Base-by-base conservation (phyloP, 2,329 filamentous ascomycete species). In the Emergomyces pasteurianus region DNA sequence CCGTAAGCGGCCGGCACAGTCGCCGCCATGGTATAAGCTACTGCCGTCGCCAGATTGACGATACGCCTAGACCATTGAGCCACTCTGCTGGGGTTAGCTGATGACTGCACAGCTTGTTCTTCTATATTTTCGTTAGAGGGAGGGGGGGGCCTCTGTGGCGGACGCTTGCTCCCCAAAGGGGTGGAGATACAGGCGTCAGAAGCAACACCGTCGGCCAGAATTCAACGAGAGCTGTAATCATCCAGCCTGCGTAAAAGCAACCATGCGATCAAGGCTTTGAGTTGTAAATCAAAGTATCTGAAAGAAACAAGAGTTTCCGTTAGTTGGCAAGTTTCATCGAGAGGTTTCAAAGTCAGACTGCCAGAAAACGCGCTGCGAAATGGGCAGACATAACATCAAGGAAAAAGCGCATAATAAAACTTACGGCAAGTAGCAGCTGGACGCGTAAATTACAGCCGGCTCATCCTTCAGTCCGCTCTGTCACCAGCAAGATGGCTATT, bases 21-120 rank as follows among this genome's bases (percentile, higher is more conserved):
- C 66, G 74, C 74, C 71, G 72, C 72, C 73, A 77, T 75, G 61
- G 67, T 75, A 65, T 69, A 71, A 62, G 71, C 69, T 65, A 70
- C 68, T 64, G 68, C 69, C 65, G 71, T 70, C 70, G 73, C 73
- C 74, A 74, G 71, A 58, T 70, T 71, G 70, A 69, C 59, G 58
- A 63, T 58, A 63, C 56, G 40, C 36, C 58, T 58, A 55, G 54
- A 64, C 59, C 62, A 65, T 65, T 62, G 65, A 60, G 58, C 38
- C 52, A 49, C 42, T 49, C 42, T 50, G 57, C 43, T 23, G 28
- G 57, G 46, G 43, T 38, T 50, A 23, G 57, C 57, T 36, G 43
- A 58, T 40, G 54, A 57, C 54, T 43, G 54, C 36, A 43, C 54
- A 57, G 54, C 36, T 43, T 54, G 52, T 54, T 28, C 18, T 31